Evolutionary conservation across 345 rosid genomes (phyloP).

Genomic region (Gossypium rotundifolium): DNA sequence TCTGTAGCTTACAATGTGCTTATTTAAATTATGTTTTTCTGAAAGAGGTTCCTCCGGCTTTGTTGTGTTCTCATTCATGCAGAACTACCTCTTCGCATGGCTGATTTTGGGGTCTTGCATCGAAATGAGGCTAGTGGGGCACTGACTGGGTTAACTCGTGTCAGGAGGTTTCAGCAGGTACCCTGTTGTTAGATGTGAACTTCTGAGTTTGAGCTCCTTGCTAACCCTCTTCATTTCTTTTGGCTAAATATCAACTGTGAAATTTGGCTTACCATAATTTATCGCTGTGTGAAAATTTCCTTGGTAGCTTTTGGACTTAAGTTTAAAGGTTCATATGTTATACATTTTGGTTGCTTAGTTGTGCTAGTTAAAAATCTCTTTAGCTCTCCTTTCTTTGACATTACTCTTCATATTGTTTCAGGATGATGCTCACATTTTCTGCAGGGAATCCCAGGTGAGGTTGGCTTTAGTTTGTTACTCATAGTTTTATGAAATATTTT

Average conservation of each 20-base stretch:
- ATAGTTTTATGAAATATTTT: neutral
- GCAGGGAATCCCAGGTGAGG: constrained; percentile 73
- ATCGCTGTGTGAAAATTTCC: neutral
- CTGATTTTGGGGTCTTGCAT: constrained; percentile 96
- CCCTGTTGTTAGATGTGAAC: neutral
- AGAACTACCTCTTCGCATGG: constrained; percentile 92
- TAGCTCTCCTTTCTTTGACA: neutral
- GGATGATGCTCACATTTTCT: constrained; percentile 98
- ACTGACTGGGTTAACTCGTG: constrained; percentile 90
- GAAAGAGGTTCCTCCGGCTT: neutral
- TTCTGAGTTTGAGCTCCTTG: neutral
- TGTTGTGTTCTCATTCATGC: constrained; percentile 16
- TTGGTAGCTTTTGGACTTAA: neutral
- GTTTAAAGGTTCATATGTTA: constrained; percentile 1
- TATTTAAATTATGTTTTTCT: neutral
- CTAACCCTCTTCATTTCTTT: neutral
- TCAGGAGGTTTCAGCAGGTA: constrained; percentile 98
- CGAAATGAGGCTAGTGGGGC: constrained; percentile 99
- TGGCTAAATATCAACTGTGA: neutral
- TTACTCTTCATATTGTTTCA: constrained; percentile 33
- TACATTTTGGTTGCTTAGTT: neutral
- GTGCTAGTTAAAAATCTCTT: neutral
- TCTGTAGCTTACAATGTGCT: neutral
- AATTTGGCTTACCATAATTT: neutral
- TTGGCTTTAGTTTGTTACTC: neutral